phyloP scores from a whole-genome alignment of 805 yeast genomes.

The Kodamaea hsintzibuensis region DNA sequence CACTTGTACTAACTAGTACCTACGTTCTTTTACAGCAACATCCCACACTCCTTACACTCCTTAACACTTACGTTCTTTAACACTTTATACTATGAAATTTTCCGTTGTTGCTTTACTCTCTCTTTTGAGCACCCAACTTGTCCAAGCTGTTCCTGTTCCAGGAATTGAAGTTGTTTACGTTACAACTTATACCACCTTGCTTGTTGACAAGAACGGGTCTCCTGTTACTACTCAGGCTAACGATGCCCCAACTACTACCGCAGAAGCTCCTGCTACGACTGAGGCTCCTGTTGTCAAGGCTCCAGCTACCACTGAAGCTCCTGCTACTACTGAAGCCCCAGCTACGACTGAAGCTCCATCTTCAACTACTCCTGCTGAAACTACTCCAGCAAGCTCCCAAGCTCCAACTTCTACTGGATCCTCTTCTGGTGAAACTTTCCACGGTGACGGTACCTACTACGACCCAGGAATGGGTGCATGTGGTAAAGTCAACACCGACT shows the following conservation, averaged over 20 bases:
- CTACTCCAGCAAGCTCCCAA: slow-evolving; percentile 15
- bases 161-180: slow-evolving; percentile 24
- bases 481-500: slow-evolving; percentile 45
- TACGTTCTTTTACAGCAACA: slow-evolving; percentile 1
- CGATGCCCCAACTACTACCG: neutral
- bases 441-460: slow-evolving; percentile 54
- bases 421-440: slow-evolving; percentile 14
- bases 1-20: neutral
- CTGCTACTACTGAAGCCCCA: slow-evolving; percentile 15
- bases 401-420: slow-evolving; percentile 12
- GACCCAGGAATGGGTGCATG: slow-evolving; percentile 54
- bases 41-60: neutral
- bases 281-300: slow-evolving; percentile 11
- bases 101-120: slow-evolving; percentile 17
- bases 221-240: slow-evolving; percentile 3
- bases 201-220: slow-evolving; percentile 12
- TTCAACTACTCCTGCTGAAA: slow-evolving; percentile 13
- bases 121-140: slow-evolving; percentile 14
- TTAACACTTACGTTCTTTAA: slow-evolving; percentile 7
- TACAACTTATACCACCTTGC: slow-evolving; percentile 23
- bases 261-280: slow-evolving; percentile 13
- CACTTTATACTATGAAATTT: slow-evolving; percentile 17
- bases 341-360: slow-evolving; percentile 9
- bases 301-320: slow-evolving; percentile 15
- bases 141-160: slow-evolving; percentile 29